These are phyloP conservation scores for Lachancea dasiensis DNA, from an alignment of 805 yeast genomes.

Conservation along the genomic window DNA sequence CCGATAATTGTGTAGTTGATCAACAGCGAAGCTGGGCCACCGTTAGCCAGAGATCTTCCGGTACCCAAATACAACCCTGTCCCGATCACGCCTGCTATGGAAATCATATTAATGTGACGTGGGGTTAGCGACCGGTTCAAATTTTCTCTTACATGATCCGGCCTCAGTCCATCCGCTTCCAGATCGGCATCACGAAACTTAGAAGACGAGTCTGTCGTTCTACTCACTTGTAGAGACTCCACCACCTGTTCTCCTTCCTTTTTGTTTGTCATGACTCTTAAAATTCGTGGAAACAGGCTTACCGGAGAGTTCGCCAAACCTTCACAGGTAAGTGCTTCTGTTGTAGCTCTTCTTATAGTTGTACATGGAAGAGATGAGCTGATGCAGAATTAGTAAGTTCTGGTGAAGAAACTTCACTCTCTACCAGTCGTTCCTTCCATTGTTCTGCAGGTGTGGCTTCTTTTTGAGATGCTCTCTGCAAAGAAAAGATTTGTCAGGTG, in stretches of 20 bases:
- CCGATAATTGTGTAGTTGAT: slow-evolving; percentile 61
- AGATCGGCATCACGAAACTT: not conserved
- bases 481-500: too few relatives aligned
- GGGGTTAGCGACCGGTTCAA: slow-evolving; percentile 51
- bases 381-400: too few relatives aligned
- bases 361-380: too few relatives aligned
- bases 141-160: slow-evolving; percentile 4
- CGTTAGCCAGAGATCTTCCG: slow-evolving; percentile 42
- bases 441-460: too few relatives aligned
- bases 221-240: not conserved
- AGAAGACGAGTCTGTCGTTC: not conserved
- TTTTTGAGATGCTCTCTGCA: too few relatives aligned
- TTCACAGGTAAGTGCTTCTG: too few relatives aligned
- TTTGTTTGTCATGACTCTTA: too few relatives aligned
- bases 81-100: slow-evolving; percentile 70
- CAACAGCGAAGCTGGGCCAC: slow-evolving; percentile 61
- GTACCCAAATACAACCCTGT: slow-evolving; percentile 64
- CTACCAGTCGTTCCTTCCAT: too few relatives aligned
- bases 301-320: too few relatives aligned
- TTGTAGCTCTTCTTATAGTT: too few relatives aligned
- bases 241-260: not conserved
- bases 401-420: too few relatives aligned
- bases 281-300: too few relatives aligned
- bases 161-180: not conserved
- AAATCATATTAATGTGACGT: slow-evolving; percentile 64